Percentiles rank a stretch among this genome's conserved stretches.
phyloP scores from a whole-genome alignment of 1,284 basidiomycete species.

The Cryptococcus wingfieldii region DNA sequence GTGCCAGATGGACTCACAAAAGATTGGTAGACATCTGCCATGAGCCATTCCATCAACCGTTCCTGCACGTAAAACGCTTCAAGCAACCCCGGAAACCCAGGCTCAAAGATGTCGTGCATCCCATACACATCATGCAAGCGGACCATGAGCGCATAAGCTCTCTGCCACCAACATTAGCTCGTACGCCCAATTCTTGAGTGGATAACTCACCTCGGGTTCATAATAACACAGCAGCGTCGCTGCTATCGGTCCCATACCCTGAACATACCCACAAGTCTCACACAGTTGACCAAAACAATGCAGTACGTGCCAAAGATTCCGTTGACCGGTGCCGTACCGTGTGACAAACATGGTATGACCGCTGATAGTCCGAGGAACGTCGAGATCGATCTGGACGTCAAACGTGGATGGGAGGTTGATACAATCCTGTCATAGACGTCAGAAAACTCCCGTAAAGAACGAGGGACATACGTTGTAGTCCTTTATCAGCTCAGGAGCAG shows the following conservation, averaged over 20 bases:
- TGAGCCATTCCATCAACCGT: slow-evolving; percentile 70
- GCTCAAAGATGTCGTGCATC: slow-evolving; percentile 84
- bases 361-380: slow-evolving; percentile 93
- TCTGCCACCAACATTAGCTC: slow-evolving; percentile 35
- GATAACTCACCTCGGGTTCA: slow-evolving; percentile 61
- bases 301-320: slow-evolving; percentile 88
- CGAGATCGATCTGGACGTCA: slow-evolving; percentile 97
- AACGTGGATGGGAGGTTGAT: slow-evolving; percentile 76
- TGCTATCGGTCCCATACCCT: slow-evolving; percentile 92
- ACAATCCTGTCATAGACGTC: slow-evolving; percentile 48
- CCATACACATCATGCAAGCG: slow-evolving; percentile 81
- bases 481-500: slow-evolving; percentile 28
- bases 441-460: background rate
- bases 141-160: slow-evolving; percentile 76
- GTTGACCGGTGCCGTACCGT: slow-evolving; percentile 90
- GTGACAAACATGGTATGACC: slow-evolving; percentile 94
- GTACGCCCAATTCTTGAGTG: background rate
- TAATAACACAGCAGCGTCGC: slow-evolving; percentile 93
- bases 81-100: slow-evolving; percentile 92
- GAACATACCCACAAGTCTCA: slow-evolving; percentile 88
- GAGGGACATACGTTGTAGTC: slow-evolving; percentile 56
- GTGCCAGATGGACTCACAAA: slow-evolving; percentile 55
- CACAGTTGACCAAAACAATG: slow-evolving; percentile 86
- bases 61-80: slow-evolving; percentile 95
- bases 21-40: slow-evolving; percentile 81